These are phyloP conservation scores for Lactuca sativa DNA, from an alignment of 129 eudicot genomes.

Conservation along the genomic window DNA sequence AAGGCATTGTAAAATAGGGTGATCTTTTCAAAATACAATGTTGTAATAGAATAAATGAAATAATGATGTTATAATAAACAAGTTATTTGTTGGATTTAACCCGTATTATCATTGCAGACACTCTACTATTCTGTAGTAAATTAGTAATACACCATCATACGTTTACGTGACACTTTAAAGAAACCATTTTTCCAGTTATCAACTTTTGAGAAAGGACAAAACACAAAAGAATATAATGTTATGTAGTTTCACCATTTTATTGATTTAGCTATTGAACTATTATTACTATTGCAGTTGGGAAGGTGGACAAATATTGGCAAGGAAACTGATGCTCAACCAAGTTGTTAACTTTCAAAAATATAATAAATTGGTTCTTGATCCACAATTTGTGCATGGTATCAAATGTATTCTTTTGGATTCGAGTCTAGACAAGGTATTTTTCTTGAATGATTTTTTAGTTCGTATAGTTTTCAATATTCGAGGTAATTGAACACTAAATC, in stretches of 20 bases:
- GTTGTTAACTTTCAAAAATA: conserved; percentile 80
- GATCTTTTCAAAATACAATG: too few relatives aligned
- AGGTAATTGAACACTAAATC: background rate
- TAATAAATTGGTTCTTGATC: conserved; percentile 59
- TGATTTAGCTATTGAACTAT: background rate
- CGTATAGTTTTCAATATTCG: background rate
- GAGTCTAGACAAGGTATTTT: conserved; percentile 77
- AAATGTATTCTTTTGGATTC: conserved; percentile 68
- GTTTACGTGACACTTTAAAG: too few relatives aligned
- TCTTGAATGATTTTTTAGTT: background rate
- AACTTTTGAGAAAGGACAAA: too few relatives aligned
- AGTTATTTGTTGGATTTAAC: too few relatives aligned
- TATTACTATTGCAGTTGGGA: conserved; percentile 66
- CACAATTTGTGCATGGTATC: conserved; percentile 72
- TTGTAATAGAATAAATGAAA: too few relatives aligned
- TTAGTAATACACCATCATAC: background rate
- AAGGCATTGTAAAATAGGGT: too few relatives aligned
- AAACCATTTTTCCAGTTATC: too few relatives aligned
- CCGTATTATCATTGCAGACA: too few relatives aligned
- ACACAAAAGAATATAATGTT: too few relatives aligned
- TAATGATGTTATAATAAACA: too few relatives aligned
- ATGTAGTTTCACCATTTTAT: too few relatives aligned
- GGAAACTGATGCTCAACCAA: conserved; percentile 79
- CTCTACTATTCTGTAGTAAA: background rate
- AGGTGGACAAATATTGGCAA: conserved; percentile 81